Evolutionary conservation across 2,329 filamentous ascomycete species (phyloP), one percentile per base, ranked within the genome.

Genomic region (Sclerotinia minor): DNA sequence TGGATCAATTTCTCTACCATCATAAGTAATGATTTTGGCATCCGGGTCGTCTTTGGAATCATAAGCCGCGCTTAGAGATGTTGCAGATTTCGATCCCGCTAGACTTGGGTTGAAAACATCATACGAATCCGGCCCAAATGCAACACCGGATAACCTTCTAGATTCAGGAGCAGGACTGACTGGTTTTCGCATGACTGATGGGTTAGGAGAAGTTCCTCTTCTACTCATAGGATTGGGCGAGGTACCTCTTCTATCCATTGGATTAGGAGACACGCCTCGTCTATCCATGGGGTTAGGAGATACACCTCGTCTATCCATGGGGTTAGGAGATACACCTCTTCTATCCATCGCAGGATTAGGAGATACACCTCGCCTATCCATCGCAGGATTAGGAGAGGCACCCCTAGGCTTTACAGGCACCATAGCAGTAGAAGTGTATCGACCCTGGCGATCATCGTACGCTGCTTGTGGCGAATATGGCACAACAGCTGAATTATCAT

Each of bases 111-210:
- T 94, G 71, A 92, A 82, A 0, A 85, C 83, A 73, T 92, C 87
- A 75, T 92, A 94, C 45, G 87, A 89, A 75, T 94, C 91, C 0
- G 91, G 91, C 0, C 88, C 86, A 73, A 92, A 94, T 0, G 90
- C 90, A 5, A 90, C 79, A 21, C 83, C 84, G 2, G 89, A 90
- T 6, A 85, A 73, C 61, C 84, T 80, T 68, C 85, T 82, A 58
- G 80, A 77, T n/a, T 72, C 82, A 2, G 91, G 90, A 1, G 85
- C 85, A 2, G 91, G 89, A 73, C 90, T 92, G 44, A 93, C 85
- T 1, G 90, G 92, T 77, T 94, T 94, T 64, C 91, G 86, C 69
- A 80, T 83, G 70, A 88, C 87, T 6, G 70, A 59, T 54, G 72
- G 69, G 63, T 76, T 72, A 26, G 73, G 73, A 52, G 76, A 77